These are phyloP conservation scores for Stagonosporopsis cucurbitacearum DNA, from an alignment of 2,329 filamentous ascomycete genomes.

Conservation along the genomic window DNA sequence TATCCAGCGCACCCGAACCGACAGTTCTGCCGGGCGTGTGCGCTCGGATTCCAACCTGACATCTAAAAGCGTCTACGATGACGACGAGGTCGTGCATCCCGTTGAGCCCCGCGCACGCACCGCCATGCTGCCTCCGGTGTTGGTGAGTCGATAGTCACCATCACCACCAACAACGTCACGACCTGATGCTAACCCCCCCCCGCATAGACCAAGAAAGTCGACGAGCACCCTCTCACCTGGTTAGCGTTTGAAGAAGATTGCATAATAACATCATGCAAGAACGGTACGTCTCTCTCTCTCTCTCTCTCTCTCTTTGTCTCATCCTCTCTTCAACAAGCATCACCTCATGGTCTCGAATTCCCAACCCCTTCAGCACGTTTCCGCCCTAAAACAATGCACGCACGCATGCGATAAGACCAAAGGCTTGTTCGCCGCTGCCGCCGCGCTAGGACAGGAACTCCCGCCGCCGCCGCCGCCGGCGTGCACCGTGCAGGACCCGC, in stretches of 20 bases:
- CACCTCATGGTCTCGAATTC: conserved; percentile 8
- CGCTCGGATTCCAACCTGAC: conserved; percentile 75
- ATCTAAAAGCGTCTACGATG: conserved; percentile 59
- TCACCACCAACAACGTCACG: conserved; percentile 5
- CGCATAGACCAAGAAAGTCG: conserved; percentile 76
- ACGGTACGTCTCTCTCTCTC: conserved; percentile 70
- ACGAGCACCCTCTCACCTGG: conserved; percentile 87
- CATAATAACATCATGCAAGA: conserved; percentile 90
- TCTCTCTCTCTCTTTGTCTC: no score
- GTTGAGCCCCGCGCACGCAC: conserved; percentile 86
- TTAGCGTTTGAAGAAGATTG: conserved; percentile 91
- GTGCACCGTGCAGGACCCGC: conserved; percentile 20
- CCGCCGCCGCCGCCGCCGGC: no score
- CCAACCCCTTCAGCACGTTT: conserved; percentile 15
- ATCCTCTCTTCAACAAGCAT: conserved; percentile 11
- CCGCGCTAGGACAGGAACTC: conserved; percentile 20
- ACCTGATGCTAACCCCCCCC: conserved; percentile 5
- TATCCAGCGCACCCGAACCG: conserved; percentile 60
- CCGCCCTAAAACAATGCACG: conserved; percentile 6
- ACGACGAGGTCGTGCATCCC: conserved; percentile 72
- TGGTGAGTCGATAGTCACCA: conserved; percentile 63
- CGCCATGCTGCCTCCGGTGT: conserved; percentile 86
- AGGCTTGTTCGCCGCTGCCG: conserved; percentile 8
- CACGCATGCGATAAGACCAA: conserved; percentile 16
- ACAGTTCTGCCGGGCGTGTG: conserved; percentile 67